Conservation (phyloP, 2,329 filamentous ascomycete genomes). For the Myrmaecium sp. region DNA sequence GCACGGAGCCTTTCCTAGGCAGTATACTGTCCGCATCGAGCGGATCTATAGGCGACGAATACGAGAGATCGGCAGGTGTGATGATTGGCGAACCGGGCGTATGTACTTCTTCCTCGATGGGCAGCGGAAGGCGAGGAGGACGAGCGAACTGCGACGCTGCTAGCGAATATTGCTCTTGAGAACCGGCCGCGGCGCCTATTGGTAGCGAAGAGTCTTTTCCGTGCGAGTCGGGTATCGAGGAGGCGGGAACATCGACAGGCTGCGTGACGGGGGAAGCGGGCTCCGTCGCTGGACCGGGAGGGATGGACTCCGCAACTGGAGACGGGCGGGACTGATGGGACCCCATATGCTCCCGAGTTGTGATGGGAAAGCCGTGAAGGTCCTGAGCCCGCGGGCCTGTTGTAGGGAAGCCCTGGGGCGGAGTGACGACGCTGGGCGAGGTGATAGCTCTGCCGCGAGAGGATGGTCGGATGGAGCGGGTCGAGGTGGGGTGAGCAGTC, state of each 20-base stretch:
- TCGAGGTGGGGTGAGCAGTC: slow-evolving; percentile 9
- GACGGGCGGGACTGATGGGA: slow-evolving; percentile 23
- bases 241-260: slow-evolving; percentile 23
- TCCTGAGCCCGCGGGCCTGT: slow-evolving; percentile 16
- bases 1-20: slow-evolving; percentile 37
- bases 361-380: slow-evolving; percentile 7
- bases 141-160: slow-evolving; percentile 32
- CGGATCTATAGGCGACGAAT: slow-evolving; percentile 28
- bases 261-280: slow-evolving; percentile 15
- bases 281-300: slow-evolving; percentile 1
- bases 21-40: slow-evolving; percentile 30
- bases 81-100: slow-evolving; percentile 83
- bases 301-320: slow-evolving; percentile 3
- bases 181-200: too few relatives aligned
- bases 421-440: slow-evolving; percentile 8
- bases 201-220: too few relatives aligned
- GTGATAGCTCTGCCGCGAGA: slow-evolving; percentile 14
- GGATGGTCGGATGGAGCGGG: slow-evolving; percentile 10
- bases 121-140: slow-evolving; percentile 79
- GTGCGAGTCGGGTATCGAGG: slow-evolving; percentile 6
- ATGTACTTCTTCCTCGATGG: slow-evolving; percentile 81
- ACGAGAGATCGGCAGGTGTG: slow-evolving; percentile 45
- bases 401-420: slow-evolving; percentile 9
- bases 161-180: slow-evolving; percentile 19
- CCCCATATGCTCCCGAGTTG: slow-evolving; percentile 24